These are phyloP conservation scores for Diaporthe vaccinii DNA, from an alignment of 2,329 filamentous ascomycete species.

Conservation along the genomic window DNA sequence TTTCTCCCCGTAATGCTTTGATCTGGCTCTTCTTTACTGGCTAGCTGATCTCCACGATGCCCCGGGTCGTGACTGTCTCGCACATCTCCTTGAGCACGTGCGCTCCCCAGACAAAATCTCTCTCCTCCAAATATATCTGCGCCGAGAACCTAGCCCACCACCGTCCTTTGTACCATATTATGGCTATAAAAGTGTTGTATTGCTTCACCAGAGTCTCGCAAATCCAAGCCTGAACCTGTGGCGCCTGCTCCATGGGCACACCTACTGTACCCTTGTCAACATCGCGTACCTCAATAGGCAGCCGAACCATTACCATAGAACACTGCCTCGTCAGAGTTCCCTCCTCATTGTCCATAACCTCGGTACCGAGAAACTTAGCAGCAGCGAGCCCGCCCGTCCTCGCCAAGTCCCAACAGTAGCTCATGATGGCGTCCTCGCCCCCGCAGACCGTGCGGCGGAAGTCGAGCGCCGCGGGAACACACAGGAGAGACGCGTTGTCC, in stretches of 20 bases:
- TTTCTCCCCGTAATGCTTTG: background rate
- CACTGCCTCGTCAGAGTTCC: constrained; percentile 72
- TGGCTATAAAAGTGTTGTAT: constrained; percentile 77
- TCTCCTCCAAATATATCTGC: constrained; percentile 83
- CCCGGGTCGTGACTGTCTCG: background rate
- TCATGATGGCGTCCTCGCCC: constrained; percentile 77
- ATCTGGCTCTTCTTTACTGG: background rate
- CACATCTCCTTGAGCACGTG: constrained; percentile 67
- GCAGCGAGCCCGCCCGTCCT: constrained; percentile 71
- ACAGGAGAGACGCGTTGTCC: constrained; percentile 79
- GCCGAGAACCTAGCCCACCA: constrained; percentile 82
- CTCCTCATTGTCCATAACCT: constrained; percentile 76
- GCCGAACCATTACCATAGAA: constrained; percentile 77
- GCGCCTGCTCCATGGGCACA: background rate
- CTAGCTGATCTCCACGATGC: background rate
- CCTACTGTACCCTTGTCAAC: background rate
- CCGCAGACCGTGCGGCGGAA: constrained; percentile 79
- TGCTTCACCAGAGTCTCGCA: constrained; percentile 64
- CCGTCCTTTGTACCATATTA: constrained; percentile 70
- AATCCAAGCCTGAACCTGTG: constrained; percentile 62
- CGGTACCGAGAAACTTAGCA: constrained; percentile 75
- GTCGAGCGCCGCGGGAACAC: constrained; percentile 77
- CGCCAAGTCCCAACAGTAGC: constrained; percentile 75
- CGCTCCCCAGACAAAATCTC: constrained; percentile 81
- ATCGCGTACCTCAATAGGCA: constrained; percentile 69